A percentile compares a stretch with the other conserved stretches of the same genome.
Conservation (phyloP, 352 stramenopile genomes). For the Pythium volutum region DNA sequence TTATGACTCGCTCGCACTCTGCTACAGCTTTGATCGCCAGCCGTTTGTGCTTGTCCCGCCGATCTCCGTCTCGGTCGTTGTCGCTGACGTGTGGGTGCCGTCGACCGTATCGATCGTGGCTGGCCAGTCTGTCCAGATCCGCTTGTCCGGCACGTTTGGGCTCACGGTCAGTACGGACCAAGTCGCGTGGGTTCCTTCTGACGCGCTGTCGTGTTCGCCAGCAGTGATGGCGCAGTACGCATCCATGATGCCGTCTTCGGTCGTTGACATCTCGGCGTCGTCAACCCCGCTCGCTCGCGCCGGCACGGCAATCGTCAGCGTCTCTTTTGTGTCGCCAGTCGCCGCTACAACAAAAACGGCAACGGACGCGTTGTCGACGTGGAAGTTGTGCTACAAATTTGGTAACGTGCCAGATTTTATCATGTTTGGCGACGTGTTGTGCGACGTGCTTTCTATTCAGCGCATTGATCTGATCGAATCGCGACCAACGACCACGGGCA, state of each 20-base stretch:
- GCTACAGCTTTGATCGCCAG: slow-evolving; percentile 64
- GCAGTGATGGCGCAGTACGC: slow-evolving; percentile 31
- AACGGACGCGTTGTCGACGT: slow-evolving; percentile 33
- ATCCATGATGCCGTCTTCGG: slow-evolving; percentile 38
- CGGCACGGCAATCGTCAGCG: slow-evolving; percentile 32
- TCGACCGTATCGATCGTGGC: slow-evolving; percentile 48
- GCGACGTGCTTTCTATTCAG: slow-evolving; percentile 52
- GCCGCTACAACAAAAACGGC: slow-evolving; percentile 5
- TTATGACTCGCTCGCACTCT: slow-evolving; percentile 42
- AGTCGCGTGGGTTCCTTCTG: slow-evolving; percentile 57
- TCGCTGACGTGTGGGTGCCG: slow-evolving; percentile 54
- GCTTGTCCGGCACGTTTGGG: slow-evolving; percentile 54
- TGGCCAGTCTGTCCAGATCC: slow-evolving; percentile 34
- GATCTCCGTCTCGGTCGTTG: slow-evolving; percentile 34
- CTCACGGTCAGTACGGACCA: slow-evolving; percentile 53
- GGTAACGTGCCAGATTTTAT: slow-evolving; percentile 43
- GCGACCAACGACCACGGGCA: slow-evolving; percentile 31
- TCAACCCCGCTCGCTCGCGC: slow-evolving; percentile 31
- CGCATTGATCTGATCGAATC: slow-evolving; percentile 34
- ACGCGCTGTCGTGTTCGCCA: slow-evolving; percentile 36
- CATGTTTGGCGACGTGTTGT: slow-evolving; percentile 65
- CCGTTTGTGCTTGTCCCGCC: slow-evolving; percentile 48
- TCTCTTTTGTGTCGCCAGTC: slow-evolving; percentile 37
- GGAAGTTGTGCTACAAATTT: slow-evolving; percentile 75
- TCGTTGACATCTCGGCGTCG: slow-evolving; percentile 31